A percentile compares a stretch with the other conserved stretches of the same genome.
phyloP scores from a whole-genome alignment of 495 filamentous ascomycete species.

The Daldinia decipiens region DNA sequence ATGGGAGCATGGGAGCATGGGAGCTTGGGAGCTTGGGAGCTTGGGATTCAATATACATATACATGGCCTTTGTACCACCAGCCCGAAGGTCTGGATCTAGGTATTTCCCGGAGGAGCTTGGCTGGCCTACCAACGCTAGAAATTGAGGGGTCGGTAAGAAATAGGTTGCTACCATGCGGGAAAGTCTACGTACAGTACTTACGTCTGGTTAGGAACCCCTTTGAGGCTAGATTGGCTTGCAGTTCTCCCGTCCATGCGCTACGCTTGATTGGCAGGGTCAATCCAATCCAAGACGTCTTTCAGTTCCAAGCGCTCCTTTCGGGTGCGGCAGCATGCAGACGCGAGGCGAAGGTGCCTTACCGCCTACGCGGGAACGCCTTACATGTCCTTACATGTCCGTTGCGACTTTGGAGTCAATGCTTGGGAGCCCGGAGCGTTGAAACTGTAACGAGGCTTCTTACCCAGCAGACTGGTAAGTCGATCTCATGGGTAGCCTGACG shows the following conservation, averaged over 20 bases:
- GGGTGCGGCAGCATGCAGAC: constrained; percentile 44
- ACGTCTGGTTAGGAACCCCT: constrained; percentile 22
- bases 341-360: constrained; percentile 45
- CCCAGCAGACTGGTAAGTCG: constrained; percentile 42
- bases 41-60: neutral
- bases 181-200: constrained; percentile 22
- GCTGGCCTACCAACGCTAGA: constrained; percentile 38
- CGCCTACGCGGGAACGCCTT: constrained; percentile 40
- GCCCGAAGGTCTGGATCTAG: constrained; percentile 44
- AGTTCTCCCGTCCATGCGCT: constrained; percentile 31
- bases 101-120: constrained; percentile 43
- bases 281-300: constrained; percentile 36
- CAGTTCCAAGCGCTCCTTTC: constrained; percentile 37
- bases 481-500: constrained; percentile 27
- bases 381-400: constrained; percentile 27
- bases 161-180: constrained; percentile 42
- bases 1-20: neutral
- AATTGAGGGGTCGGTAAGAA: constrained; percentile 43
- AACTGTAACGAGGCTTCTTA: constrained; percentile 32
- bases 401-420: constrained; percentile 29
- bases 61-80: constrained; percentile 31
- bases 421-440: constrained; percentile 14
- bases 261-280: constrained; percentile 35
- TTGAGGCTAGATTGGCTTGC: constrained; percentile 45
- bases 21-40: neutral